phyloP scores from a whole-genome alignment of 352 stramenopile genomes.

The Pelagophyceae sp. region DNA sequence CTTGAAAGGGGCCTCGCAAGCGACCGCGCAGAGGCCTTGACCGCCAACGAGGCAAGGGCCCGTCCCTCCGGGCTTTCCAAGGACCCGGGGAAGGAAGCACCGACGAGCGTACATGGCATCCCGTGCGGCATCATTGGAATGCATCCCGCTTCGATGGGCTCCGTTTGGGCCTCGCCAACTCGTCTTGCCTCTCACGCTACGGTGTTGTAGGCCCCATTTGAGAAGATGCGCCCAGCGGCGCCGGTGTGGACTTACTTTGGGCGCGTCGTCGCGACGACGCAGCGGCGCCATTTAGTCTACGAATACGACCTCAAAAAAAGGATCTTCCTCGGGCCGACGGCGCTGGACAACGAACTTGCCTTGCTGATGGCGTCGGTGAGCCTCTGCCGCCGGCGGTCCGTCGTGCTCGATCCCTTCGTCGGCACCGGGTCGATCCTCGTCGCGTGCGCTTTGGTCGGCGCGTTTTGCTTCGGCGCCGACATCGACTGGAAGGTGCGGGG shows the following conservation, averaged over 20 bases:
- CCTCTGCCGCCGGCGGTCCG: constrained; percentile 36
- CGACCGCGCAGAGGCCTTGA: no score
- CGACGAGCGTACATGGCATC: no score
- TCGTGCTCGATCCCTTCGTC: constrained; percentile 92
- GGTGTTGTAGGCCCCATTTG: background rate
- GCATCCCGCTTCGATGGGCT: constrained; percentile 35
- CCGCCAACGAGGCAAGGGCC: no score
- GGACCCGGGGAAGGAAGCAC: no score
- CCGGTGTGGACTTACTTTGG: constrained; percentile 39
- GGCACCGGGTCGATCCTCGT: constrained; percentile 93
- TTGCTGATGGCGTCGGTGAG: constrained; percentile 86
- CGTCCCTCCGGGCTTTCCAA: no score
- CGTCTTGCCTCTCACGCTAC: background rate
- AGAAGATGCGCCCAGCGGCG: background rate
- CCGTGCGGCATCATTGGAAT: constrained; percentile 49
- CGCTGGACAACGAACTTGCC: constrained; percentile 91
- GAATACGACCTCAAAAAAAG: constrained; percentile 84
- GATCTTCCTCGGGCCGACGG: constrained; percentile 89
- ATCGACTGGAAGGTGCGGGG: constrained; percentile 86
- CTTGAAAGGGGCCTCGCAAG: no score
- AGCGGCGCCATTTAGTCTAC: constrained; percentile 51
- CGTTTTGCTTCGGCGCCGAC: constrained; percentile 84
- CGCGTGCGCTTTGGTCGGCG: constrained; percentile 77
- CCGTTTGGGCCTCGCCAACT: constrained; percentile 24
- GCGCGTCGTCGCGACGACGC: constrained; percentile 21